Percentiles rank a stretch among this genome's conserved stretches.
phyloP scores from a whole-genome alignment of 2,329 filamentous ascomycete genomes.

The Coniochaeta prunicola region DNA sequence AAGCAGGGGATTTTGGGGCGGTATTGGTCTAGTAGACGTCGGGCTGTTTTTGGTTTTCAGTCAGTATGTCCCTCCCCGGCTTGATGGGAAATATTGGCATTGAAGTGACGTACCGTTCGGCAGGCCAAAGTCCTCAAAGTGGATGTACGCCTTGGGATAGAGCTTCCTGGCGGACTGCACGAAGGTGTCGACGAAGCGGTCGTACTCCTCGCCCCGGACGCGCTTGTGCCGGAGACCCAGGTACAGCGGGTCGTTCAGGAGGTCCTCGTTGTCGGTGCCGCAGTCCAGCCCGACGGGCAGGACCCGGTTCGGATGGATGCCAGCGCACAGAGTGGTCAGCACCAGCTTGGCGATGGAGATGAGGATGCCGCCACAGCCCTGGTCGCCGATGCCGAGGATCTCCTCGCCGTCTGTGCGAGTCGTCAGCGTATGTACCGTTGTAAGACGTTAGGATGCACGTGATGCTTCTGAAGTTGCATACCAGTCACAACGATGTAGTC shows the following conservation, averaged over 20 bases:
- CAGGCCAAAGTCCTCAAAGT: conserved; percentile 85
- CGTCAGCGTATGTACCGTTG: conserved; percentile 10
- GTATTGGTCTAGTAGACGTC: conserved; percentile 70
- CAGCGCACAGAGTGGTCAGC: conserved; percentile 79
- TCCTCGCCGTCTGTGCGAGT: conserved; percentile 45
- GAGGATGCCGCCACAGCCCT: conserved; percentile 76
- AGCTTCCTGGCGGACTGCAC: conserved; percentile 58
- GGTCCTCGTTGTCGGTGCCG: conserved; percentile 71
- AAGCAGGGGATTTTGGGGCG: conserved; percentile 71
- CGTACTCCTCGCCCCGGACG: conserved; percentile 64
- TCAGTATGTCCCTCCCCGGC: neutral
- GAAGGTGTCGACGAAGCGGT: conserved; percentile 70
- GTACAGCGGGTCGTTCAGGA: conserved; percentile 72
- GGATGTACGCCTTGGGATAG: conserved; percentile 76
- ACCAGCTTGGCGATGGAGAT: conserved; percentile 81
- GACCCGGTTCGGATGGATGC: conserved; percentile 71
- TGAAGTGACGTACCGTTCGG: conserved; percentile 45
- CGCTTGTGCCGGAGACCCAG: conserved; percentile 64
- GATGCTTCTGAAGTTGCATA: conserved; percentile 30
- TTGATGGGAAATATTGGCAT: conserved; percentile 1
- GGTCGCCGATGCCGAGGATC: conserved; percentile 84
- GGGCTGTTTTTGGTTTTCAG: conserved; percentile 35
- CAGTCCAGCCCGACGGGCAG: conserved; percentile 80
- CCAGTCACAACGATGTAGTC: conserved; percentile 87
- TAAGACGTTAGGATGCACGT: neutral